Evolutionary conservation across 495 filamentous ascomycete genomes (phyloP).

Genomic region (Cryomyces minteri): DNA sequence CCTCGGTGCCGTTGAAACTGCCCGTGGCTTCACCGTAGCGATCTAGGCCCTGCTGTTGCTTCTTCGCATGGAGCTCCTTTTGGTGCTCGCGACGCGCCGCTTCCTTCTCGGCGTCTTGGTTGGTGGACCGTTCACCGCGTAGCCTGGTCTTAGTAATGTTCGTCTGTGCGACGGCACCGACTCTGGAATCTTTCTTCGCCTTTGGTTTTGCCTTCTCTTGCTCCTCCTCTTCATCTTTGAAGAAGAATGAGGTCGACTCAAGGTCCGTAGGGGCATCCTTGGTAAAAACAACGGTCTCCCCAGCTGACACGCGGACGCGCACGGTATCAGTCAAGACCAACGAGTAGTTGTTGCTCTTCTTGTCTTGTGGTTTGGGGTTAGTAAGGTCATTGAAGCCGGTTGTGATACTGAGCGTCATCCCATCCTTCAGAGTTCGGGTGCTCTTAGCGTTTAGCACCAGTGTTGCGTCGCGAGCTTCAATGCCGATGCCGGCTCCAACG

Average conservation of each 20-base stretch:
- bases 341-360: conserved; percentile 72
- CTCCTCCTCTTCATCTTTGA: conserved; percentile 52
- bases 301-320: conserved; percentile 44
- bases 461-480: conserved; percentile 70
- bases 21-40: conserved; percentile 65
- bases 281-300: conserved; percentile 72
- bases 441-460: conserved; percentile 76
- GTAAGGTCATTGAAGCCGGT: conserved; percentile 76
- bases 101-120: conserved; percentile 80
- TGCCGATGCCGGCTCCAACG: conserved; percentile 77
- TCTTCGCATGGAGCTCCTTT: conserved; percentile 70
- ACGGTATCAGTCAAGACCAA: conserved; percentile 86
- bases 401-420: conserved; percentile 86
- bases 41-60: conserved; percentile 71
- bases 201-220: conserved; percentile 48
- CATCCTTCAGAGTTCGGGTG: conserved; percentile 64
- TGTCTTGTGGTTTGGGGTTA: conserved; percentile 66
- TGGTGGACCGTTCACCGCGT: conserved; percentile 70
- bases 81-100: conserved; percentile 79
- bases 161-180: conserved; percentile 67
- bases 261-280: conserved; percentile 78
- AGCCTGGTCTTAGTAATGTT: conserved; percentile 91
- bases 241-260: conserved; percentile 90
- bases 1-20: conserved; percentile 70
- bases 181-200: conserved; percentile 60